A percentile compares a stretch with the other conserved stretches of the same genome.
Conservation (phyloP, 2,329 filamentous ascomycete genomes). For the Verticillium albo-atrum region DNA sequence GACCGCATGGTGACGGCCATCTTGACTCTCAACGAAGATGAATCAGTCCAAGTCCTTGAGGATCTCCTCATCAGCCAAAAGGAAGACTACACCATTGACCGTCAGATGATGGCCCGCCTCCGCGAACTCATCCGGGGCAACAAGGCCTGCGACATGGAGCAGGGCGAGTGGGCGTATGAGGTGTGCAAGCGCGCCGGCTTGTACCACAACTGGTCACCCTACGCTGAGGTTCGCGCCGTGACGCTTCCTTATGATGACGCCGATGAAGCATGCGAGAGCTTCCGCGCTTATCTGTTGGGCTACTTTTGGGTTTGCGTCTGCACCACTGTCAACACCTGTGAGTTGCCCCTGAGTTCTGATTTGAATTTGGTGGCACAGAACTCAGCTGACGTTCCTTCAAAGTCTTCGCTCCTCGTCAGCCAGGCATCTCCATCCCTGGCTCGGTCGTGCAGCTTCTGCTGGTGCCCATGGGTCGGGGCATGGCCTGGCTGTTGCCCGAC, state of each 20-base stretch:
- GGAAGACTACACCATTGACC: constrained; percentile 40
- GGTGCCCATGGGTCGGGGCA: constrained; percentile 37
- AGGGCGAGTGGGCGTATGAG: constrained; percentile 35
- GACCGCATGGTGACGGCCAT: constrained; percentile 17
- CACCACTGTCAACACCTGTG: constrained; percentile 33
- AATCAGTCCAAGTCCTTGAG: constrained; percentile 32
- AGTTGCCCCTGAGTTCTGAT: constrained; percentile 34
- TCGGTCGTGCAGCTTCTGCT: constrained; percentile 40
- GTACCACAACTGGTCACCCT: constrained; percentile 35
- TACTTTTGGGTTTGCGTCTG: constrained; percentile 18
- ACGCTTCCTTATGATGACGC: constrained; percentile 29
- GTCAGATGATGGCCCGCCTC: constrained; percentile 37
- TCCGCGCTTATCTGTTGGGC: constrained; percentile 35
- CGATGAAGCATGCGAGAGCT: constrained; percentile 31
- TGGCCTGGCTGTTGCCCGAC: constrained; percentile 38
- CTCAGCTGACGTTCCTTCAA: background rate
- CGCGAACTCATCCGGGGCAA: constrained; percentile 28
- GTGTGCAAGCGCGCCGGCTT: constrained; percentile 33
- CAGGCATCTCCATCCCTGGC: constrained; percentile 21
- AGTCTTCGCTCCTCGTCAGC: constrained; percentile 1
- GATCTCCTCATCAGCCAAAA: constrained; percentile 32
- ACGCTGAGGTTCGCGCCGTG: constrained; percentile 36
- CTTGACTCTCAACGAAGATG: constrained; percentile 28
- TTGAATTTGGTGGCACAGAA: constrained; percentile 24
- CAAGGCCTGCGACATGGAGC: constrained; percentile 34